Percentiles rank a stretch among this genome's conserved stretches.
These are phyloP conservation scores for Colletotrichum abscissum DNA, from an alignment of 2,329 filamentous ascomycete genomes.

Conservation along the genomic window DNA sequence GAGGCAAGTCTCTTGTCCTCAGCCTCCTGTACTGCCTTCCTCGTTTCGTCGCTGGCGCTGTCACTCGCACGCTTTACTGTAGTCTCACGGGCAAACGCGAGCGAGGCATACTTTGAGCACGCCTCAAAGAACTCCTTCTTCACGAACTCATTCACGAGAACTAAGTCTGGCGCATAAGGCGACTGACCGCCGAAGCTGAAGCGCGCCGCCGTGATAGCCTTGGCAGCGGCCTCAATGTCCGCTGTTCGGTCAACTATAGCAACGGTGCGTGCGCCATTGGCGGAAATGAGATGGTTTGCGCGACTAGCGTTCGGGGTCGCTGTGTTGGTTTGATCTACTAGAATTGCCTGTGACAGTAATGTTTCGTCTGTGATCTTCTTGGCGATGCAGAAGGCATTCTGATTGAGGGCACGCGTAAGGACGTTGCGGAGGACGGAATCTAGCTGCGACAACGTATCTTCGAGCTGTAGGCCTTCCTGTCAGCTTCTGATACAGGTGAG, in stretches of 20 bases:
- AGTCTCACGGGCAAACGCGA: slow-evolving; percentile 48
- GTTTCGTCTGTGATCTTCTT: slow-evolving; percentile 18
- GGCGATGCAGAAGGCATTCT: slow-evolving; percentile 30
- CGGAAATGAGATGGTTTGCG: slow-evolving; percentile 35
- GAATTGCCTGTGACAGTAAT: slow-evolving; percentile 16
- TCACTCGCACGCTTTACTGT: slow-evolving; percentile 33
- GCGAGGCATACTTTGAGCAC: slow-evolving; percentile 25
- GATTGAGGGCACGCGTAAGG: slow-evolving; percentile 20
- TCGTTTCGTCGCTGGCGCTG: slow-evolving; percentile 37
- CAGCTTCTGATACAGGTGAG: not conserved
- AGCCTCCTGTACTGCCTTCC: slow-evolving; percentile 39
- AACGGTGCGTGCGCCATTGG: slow-evolving; percentile 47
- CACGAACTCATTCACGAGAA: slow-evolving; percentile 73
- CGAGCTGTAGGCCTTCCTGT: slow-evolving; percentile 9
- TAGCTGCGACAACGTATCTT: slow-evolving; percentile 24
- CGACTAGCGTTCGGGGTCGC: not conserved
- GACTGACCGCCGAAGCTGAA: slow-evolving; percentile 67
- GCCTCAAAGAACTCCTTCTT: slow-evolving; percentile 63
- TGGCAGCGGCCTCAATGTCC: slow-evolving; percentile 63
- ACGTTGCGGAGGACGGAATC: slow-evolving; percentile 22
- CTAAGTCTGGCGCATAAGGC: slow-evolving; percentile 70
- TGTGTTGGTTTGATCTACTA: slow-evolving; percentile 24
- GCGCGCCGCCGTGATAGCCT: slow-evolving; percentile 62
- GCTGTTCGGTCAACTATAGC: slow-evolving; percentile 72
- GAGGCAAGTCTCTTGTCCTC: slow-evolving; percentile 39